Base-by-base conservation (phyloP, 192 early-diverging fungal species). In the Mortierella hygrophila region DNA sequence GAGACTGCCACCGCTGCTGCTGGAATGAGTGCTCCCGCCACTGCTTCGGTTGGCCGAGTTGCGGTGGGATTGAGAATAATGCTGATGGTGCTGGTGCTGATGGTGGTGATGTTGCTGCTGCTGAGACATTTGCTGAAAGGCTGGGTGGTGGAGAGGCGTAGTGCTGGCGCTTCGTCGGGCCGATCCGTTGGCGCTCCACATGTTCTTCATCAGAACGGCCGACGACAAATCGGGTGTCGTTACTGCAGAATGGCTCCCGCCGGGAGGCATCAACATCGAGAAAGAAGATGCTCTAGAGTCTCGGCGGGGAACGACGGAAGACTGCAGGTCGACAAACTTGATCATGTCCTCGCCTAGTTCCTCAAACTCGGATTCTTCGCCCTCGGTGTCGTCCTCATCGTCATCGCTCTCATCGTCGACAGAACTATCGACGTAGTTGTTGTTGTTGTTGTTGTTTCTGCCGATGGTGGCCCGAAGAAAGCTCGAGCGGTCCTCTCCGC, bases 291-390 rank as follows among this genome's bases (percentile, higher is more conserved):
- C 76, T 37, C 78, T 13, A 3, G 83, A 76, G 6, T 85, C 76
- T 20, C 83, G 78, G 15, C 84, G 35, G 38, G 78, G 83, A 0
- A 70, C 65, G 20, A 86, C 65, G 37, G 75, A 81, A 1, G 84
- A 57, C 68, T 86, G 75, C 37, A 86, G 76, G 4, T 86, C 79
- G 23, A 86, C 84, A 70, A 74, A 86, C 42, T 86, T 86, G 71
- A 86, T 86, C 84, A 86, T 86, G 29, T 86, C 84, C 44, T 86
- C 84, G 38, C 84, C 84, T 13, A 86, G 76, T 23, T 86, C 79
- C 63, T 78, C 72, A 68, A 85, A 85, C 57, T 85, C 83, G 16
- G 83, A 85, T 42, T 85, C 83, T 57, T 85, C 75, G 35, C 78
- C 78, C 18, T 85, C 83, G 40, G 80, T 75, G 26, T 80, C 83